Evolutionary conservation across 129 eudicot genomes (phyloP), one percentile per base, ranked within the genome.

Genomic region (Tagetes erecta): DNA sequence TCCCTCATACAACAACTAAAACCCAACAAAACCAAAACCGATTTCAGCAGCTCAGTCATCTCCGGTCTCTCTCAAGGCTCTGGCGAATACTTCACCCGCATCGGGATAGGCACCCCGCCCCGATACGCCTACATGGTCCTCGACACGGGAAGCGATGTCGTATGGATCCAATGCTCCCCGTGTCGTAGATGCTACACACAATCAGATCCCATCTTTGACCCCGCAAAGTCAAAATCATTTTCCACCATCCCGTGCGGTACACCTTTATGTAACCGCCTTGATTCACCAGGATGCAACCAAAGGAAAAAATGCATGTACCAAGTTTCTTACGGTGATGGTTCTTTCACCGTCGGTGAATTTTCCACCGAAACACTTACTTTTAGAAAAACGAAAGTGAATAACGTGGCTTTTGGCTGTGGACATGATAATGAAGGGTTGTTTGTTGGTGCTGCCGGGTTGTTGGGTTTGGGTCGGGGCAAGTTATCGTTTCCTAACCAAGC

Each of bases 141-240:
- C n/a, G 98, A 93, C 71, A 93, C 98, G 2, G 98, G 98, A 13
- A 90, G 97, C 77, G 98, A 93, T 86, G 91, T 93, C 77, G 92
- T 93, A 3, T 93, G 98, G 98, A 81, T 90, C 85, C 98, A 93
- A 78, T 93, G 98, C 75, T 72, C 87, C 14, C 97, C 98, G 0
- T 93, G 98, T 75, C 79, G 80, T 6, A 90, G 81, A 70, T 93
- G 98, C 60, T 93, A 93, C 82, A 58, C 86, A 0, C 98, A 93
- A 4, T 77, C 98, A 58, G 98, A 90, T 75, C 96, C 95, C 44
- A 80, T 93, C 8, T 93, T 93, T 55, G 80, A 93, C 79, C 97
- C 96, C 36, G 34, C 74, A 0, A 82, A 81, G 41, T 93, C 98
- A 0, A 50, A 76, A 0, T 79, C 96, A 0, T 93, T 83, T 37